phyloP scores from a whole-genome alignment of 805 yeast species.

The Candida boleticola region DNA sequence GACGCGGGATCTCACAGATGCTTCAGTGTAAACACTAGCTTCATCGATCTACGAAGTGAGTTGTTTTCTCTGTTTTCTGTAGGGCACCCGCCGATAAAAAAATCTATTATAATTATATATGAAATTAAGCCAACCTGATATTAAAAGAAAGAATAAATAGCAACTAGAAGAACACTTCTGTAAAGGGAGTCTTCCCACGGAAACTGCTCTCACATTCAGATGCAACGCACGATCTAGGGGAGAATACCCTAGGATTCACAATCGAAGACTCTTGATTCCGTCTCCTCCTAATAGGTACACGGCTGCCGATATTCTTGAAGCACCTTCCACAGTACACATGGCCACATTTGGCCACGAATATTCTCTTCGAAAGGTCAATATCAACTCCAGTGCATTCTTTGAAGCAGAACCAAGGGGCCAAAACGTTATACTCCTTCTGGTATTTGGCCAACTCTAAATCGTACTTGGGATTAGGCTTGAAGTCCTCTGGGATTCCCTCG shows the following conservation, averaged over 20 bases:
- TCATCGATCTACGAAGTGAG: no score
- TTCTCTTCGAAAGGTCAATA: conserved; percentile 58
- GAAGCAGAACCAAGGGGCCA: conserved; percentile 67
- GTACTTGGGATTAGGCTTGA: conserved; percentile 32
- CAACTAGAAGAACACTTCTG: conserved; percentile 47
- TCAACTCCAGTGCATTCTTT: conserved; percentile 52
- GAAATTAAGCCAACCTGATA: no score
- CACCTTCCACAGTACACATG: conserved; percentile 88
- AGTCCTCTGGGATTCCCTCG: conserved; percentile 62
- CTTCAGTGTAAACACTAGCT: no score
- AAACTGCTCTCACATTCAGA: conserved; percentile 44
- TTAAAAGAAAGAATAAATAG: no score
- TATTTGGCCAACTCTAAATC: conserved; percentile 25
- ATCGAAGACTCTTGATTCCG: conserved; percentile 19
- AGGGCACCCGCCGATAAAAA: no score
- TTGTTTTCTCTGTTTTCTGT: no score
- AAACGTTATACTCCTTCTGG: conserved; percentile 27
- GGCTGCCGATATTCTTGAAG: conserved; percentile 59
- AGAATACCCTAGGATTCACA: conserved; percentile 38
- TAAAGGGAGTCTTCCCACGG: conserved; percentile 46
- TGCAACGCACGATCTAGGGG: conserved; percentile 62
- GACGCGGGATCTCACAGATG: no score
- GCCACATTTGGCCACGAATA: conserved; percentile 72
- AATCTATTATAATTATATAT: no score
- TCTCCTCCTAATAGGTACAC: conserved; percentile 24